Percentiles rank a stretch among this genome's conserved stretches.
These are phyloP conservation scores for Arachis monticola DNA, from an alignment of 331 rosid species.

Conservation along the genomic window DNA sequence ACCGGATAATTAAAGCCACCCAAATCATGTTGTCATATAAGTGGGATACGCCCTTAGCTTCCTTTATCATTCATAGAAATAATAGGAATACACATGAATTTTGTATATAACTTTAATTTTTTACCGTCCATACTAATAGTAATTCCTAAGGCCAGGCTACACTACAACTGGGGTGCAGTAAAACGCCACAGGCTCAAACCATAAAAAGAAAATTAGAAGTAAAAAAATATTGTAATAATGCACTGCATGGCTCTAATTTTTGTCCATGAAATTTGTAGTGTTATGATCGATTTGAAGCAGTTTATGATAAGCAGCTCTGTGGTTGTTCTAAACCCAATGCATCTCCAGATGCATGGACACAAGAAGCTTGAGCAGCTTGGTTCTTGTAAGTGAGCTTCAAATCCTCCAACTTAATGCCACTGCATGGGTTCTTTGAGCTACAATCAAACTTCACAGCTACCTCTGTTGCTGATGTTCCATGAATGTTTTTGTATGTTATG, in stretches of 20 bases:
- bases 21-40: too few relatives aligned
- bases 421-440: slow-evolving; percentile 65
- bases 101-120: not conserved
- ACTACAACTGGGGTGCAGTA: slow-evolving; percentile 11
- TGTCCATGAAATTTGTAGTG: not conserved
- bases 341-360: slow-evolving; percentile 53
- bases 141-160: slow-evolving; percentile 42
- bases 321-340: slow-evolving; percentile 54
- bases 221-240: not conserved
- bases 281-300: too few relatives aligned
- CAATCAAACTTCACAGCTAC: slow-evolving; percentile 67
- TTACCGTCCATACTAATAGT: slow-evolving; percentile 5
- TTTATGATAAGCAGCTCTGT: slow-evolving; percentile 47
- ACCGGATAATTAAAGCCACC: too few relatives aligned
- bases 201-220: not conserved
- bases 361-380: slow-evolving; percentile 50
- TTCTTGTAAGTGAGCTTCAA: slow-evolving; percentile 64
- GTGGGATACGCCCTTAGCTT: too few relatives aligned
- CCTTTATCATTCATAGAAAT: too few relatives aligned
- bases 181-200: slow-evolving; percentile 49
- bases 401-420: slow-evolving; percentile 47
- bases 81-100: too few relatives aligned
- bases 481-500: slow-evolving; percentile 59
- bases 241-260: not conserved
- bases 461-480: slow-evolving; percentile 63